Evolutionary conservation across 805 yeast species (phyloP), one percentile per base, ranked within the genome.

Genomic region (Tanozyma kutaoensis): DNA sequence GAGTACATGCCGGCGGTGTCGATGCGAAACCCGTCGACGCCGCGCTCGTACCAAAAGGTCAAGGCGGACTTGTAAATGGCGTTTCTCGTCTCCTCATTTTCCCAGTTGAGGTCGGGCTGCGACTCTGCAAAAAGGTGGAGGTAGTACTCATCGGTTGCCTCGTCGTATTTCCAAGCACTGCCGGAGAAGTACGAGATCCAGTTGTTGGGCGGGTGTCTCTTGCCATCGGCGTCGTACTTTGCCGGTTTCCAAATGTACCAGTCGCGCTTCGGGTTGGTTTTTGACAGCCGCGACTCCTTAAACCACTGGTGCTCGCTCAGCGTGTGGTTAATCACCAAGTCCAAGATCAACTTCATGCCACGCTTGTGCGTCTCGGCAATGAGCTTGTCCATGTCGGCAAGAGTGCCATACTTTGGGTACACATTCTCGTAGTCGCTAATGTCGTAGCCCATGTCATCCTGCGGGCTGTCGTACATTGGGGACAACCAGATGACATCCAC

Each of bases 31-130:
- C 76, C 76, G 40, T 68, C 73, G 17, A 66, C 58, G 17, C 76
- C 76, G 35, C 61, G 58, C 26, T 64, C 59, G 30, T 60, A 61
- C 76, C 77, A 71, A 45, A 57, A 70, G 21, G 49, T 49, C 35
- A 68, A 45, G 8, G 73, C 71, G 14, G 54, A 43, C 22, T 64
- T 51, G 46, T 66, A 66, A 29, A 69, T 54, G 34, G 53, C 54
- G 21, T 52, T 32, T 47, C 39, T 46, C 29, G 46, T 40, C 27
- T 46, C 62, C 29, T 46, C 57, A 39, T 59, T 68, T 37, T 70
- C 76, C 78, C 76, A 71, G 48, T 70, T 71, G 39, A 71, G 52
- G 40, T 71, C 77, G 11, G 76, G 76, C 47, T 71, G 77, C 17
- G 61, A 42, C 26, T 46, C 48, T 10, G 73, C 72, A 47, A 68